phyloP scores from a whole-genome alignment of 306 rosid genomes.

The Carpinus viminea region DNA sequence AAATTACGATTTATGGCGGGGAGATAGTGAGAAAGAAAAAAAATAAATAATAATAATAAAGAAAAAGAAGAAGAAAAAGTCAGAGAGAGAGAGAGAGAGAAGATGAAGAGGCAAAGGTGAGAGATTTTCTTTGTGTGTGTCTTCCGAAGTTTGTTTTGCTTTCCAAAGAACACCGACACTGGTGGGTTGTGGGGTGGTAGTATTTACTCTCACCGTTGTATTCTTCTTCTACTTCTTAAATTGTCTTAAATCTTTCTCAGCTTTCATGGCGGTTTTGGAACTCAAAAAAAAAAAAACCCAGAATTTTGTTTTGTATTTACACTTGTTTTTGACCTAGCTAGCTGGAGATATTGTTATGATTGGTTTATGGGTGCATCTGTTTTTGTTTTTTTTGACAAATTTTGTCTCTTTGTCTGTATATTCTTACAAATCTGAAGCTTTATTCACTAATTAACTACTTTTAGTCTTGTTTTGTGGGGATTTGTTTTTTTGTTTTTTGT shows the following conservation, averaged over 20 bases:
- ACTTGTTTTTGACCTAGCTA: background rate
- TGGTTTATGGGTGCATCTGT: background rate
- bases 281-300: background rate
- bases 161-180: conserved; percentile 28
- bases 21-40: conserved; percentile 2
- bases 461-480: background rate
- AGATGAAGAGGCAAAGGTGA: conserved; percentile 20
- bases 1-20: conserved; percentile 50
- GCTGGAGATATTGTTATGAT: background rate
- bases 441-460: too few relatives aligned
- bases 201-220: conserved; percentile 3
- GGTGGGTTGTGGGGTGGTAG: conserved; percentile 7
- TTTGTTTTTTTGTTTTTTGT: background rate
- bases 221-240: background rate
- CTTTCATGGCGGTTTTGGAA: conserved; percentile 16
- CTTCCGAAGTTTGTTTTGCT: background rate
- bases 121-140: background rate
- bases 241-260: background rate
- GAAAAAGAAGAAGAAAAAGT: background rate
- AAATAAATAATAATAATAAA: background rate
- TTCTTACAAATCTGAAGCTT: background rate
- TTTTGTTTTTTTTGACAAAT: background rate
- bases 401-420: background rate
- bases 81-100: background rate
- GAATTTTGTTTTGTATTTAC: background rate